Base-by-base conservation (phyloP, 495 filamentous ascomycete genomes). In the Penicillium diatomitis region DNA sequence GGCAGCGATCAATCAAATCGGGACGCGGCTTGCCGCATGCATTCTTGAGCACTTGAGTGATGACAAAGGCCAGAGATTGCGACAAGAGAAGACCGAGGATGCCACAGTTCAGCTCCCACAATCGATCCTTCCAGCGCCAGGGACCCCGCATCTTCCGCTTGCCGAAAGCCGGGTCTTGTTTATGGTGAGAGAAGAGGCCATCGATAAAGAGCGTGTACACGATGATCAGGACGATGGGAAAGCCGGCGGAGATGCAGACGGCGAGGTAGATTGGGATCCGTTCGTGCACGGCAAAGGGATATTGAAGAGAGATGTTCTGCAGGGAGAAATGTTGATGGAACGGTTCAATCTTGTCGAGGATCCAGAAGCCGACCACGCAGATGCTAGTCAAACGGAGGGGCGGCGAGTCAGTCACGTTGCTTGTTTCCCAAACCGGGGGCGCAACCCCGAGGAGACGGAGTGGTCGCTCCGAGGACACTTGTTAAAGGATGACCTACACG, bases 61-160 rank as follows among this genome's bases (percentile, higher is more conserved):
- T 83, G 39, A 89, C 76, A 69, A 88, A 91, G 1, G 84, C 73
- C 8, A 79, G 65, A 31, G 76, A 77, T 28, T 85, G 71, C 8
- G 85, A 82, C 9, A 92, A 68, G 32, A 79, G 68, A 29, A 95
- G 67, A 4, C 88, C 88, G 41, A 92, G 63, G 54, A 87, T 79
- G 5, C 88, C 88, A 44, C 80, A 85, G 52, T 92, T 89, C 59
- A 90, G 71, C 64, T 95, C 86, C 88, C 88, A 92, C 9, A 95
- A 63, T 11, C 77, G 64, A 53, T 79, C 77, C 58, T 79, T 79
- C 57, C 71, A 71, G 46, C 86, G 81, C 52, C 88, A 82, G 55
- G 77, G 78, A 60, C 86, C 86, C 8, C 80, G 76, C 52, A 88
- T 57, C 32, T 72, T 75, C 45, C 75, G 62, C 49, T 69, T 69